Base-by-base conservation (phyloP, 2,329 filamentous ascomycete species). In the Fusarium ramigenum region DNA sequence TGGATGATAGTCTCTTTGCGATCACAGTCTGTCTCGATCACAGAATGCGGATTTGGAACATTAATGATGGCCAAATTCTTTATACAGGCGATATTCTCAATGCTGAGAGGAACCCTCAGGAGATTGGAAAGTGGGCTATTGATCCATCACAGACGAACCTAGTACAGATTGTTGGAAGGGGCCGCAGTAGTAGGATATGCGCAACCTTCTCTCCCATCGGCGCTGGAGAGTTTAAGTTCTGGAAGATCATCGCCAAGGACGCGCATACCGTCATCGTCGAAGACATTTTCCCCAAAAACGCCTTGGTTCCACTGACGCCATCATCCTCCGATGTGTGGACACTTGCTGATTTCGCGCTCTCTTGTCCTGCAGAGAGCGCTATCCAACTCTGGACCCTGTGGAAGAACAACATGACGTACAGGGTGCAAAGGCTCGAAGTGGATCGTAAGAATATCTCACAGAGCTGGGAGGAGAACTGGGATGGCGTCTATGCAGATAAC, bases 211-310 rank as follows among this genome's bases (percentile, higher is more conserved):
- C 95, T 16, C 96, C 96, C 1, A 90, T 96, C 72, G 93, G 95
- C 36, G 89, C 91, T 44, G 93, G 96, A 40, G 92, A 96, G 79
- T 98, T 99, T 87, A 98, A 97, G 81, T 95, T 99, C 79, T 99
- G 95, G 94, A 87, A 85, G 73, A 83, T 90, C n/a, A 89, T 89
- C 60, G 89, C 93, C 23, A 89, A 91, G 74, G 89, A 91, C 60
- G 88, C 88, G 75, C 87, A 92, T 76, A 86, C 84, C 5, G 80
- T 94, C 25, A 86, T 91, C 14, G 86, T 97, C 19, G 88, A 90
- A 70, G 94, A 97, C 75, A 84, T 94, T 28, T 95, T 93, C 75
- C 88, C 93, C 0, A 85, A 87, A 43, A 77, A 80, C 53, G 77
- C 77, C 18, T 85, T 96, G 37, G 86, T 92, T 32, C 93, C 95